Evolutionary conservation across 208 protist species (phyloP), one percentile per base, ranked within the genome.

Genomic region (Blechomonas ayalai): DNA sequence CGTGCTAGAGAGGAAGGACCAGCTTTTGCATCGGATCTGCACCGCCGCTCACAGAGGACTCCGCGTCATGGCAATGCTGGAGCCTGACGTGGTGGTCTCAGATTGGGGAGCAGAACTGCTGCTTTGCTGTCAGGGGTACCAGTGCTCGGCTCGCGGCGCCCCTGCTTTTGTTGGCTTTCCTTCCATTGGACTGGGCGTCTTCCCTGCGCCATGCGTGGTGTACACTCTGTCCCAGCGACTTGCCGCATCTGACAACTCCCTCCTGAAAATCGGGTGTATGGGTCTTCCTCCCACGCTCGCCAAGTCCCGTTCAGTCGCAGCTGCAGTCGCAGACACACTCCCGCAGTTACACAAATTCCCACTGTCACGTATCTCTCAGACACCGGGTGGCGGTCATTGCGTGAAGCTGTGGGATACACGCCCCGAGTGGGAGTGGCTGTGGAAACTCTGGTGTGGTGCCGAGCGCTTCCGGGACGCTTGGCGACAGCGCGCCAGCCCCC

Each of bases 71-170:
- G 62, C 58, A 22, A 39, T 52, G 19, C 25, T 60, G 9, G 33
- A 64, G 23, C 33, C 59, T 25, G 35, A 27, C 44, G 49, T 22
- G 1, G 43, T 60, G 36, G 58, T 54, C 13, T 24, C 56, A 19
- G 66, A 69, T 28, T 43, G 70, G 37, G 66, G 53, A 10, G 66
- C 66, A 4, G 72, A 74, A 47, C 22, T 74, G n/a, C 35, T 71
- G 13, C 56, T 73, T 24, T 64, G 61, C 48, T 65, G 58, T 31
- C 37, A 56, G 31, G 9, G 9, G 24, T 16, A 6, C 12, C 43
- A 5, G 34, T 40, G 47, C 13, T 34, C n/a, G n/a, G n/a, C n/a
- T n/a, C n/a, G 47, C 20, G 32, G 8, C 19, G 32, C 47, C 24
- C 33, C 26, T 15, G 41, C 50, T 2, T 28, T 16, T 13, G 22